Evolutionary conservation across 2,329 filamentous ascomycete species (phyloP), one percentile per base, ranked within the genome.

Genomic region (Bipolaris victoriae): DNA sequence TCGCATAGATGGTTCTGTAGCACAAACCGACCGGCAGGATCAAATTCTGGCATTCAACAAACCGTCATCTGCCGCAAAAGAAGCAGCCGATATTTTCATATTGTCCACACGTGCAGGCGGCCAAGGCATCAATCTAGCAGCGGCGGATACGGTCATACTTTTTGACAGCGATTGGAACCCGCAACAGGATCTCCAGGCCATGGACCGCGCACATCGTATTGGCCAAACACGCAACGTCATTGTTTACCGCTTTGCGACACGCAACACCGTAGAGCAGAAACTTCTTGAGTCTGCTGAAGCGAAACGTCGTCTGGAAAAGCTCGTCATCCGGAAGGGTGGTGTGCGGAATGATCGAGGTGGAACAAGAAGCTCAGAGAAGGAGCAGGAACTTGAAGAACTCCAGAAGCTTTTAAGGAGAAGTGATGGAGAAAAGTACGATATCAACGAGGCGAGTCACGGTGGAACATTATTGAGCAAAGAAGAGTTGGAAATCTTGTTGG

Each of bases 151-250:
- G 0, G 94, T 97, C 10, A 90, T 98, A 44, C 82, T 98, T 0
- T 98, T 95, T 66, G 94, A 98, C 75, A 87, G 83, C 9, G 87
- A 97, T 69, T 97, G 94, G 88, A 99, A 99, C 68, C 95, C 95
- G 0, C 95, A 99, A 74, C 94, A 97, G 72, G 95, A 99, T 75
- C 82, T 99, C 0, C 95, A 99, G 72, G 95, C 95, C 0, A 95
- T 98, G 77, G 95, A 99, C 71, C 91, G 95, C 5, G 92, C 91
- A 0, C 95, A 99, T 73, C 87, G 95, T 11, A 98, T 99, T 61
- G 95, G 95, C 0, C 95, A 99, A 75, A 97, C 88, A 0, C 85
- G 89, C 2, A 95, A 95, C 0, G 95, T 99, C 1, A 87, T 99
- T 18, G 90, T 99, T 0, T 99, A 96, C 76, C 89, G 95, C 1